Evolutionary conservation across 164 flowering plant species (phyloP), one percentile per base, ranked within the genome.

Genomic region (Aristolochia fimbriata): DNA sequence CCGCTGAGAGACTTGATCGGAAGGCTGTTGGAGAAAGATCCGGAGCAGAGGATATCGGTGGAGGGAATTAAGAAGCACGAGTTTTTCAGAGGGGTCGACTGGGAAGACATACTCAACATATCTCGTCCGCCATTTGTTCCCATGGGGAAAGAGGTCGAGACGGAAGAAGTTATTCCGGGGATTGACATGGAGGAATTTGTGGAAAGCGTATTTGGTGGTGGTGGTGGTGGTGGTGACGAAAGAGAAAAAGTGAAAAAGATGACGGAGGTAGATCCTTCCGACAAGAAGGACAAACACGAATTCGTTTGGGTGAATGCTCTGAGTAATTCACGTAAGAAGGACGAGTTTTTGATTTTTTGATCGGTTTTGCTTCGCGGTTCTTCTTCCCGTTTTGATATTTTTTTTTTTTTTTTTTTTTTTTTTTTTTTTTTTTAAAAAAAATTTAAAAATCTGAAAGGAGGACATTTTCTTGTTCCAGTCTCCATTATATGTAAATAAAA

Each of bases 121-220:
- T 33, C 77, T 12, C 60, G 97, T 60, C 88, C 97, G 13, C 97
- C 97, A 55, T 82, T 65, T 60, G 76, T 91, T 55, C 97, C 94
- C 0, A 49, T 7, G 4, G 24, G n/a, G 41, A 30, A 14, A 4
- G 61, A 17, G 48, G 49, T 31, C 9, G 72, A 51, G 20, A 70
- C 12, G 5, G 75, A 56, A 70, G 77, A 72, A 10, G 81, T 70
- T 54, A 64, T 57, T 57, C 57, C 65, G 9, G 77, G 52, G 31
- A 76, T 81, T 58, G 89, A 90, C 49, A 73, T 87, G 75, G 92
- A 85, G 72, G 27, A 37, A 1, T 76, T 78, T 51, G 86, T 84
- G 31, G 62, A 77, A 31, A 73, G 52, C 51, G 61, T 80, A 37
- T 82, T 82, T 50, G 69, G 51, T 0, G 57, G 33, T 16, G 67